Percentiles rank a stretch among this genome's conserved stretches.
phyloP scores from a whole-genome alignment of 202 grass and related monocot genomes.

The Brachypodium distachyon region DNA sequence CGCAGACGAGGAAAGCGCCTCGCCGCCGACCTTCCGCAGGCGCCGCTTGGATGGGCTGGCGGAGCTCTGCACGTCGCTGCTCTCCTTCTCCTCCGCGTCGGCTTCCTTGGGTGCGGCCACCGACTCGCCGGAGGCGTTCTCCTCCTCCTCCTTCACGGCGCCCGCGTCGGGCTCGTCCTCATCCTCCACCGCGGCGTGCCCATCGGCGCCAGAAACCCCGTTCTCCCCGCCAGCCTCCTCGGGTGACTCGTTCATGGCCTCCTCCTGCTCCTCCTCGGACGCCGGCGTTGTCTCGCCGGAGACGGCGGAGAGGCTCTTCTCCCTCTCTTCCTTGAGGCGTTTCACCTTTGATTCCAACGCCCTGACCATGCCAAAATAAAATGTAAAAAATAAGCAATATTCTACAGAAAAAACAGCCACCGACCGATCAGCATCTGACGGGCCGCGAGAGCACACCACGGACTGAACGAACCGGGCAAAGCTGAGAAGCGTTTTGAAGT shows the following conservation, averaged over 20 bases:
- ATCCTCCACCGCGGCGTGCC: background rate
- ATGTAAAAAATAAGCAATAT: conserved; percentile 18
- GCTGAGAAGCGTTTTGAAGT: background rate
- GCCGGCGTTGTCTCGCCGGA: conserved; percentile 22
- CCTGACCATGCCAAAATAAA: conserved; percentile 33
- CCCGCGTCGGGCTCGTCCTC: background rate
- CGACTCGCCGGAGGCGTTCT: conserved; percentile 65
- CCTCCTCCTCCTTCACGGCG: conserved; percentile 15
- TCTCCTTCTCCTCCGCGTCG: conserved; percentile 46
- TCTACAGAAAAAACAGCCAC: background rate
- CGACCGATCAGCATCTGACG: conserved; percentile 51
- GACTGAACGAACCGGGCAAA: background rate
- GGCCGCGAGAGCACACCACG: background rate
- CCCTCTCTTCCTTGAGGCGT: conserved; percentile 55
- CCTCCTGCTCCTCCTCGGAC: conserved; percentile 14
- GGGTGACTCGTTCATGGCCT: conserved; percentile 15
- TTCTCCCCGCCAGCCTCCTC: conserved; percentile 24
- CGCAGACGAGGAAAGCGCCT: conserved; percentile 15
- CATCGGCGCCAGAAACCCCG: conserved; percentile 27
- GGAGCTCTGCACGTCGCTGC: conserved; percentile 88
- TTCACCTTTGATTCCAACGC: conserved; percentile 78
- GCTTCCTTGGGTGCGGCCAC: conserved; percentile 51
- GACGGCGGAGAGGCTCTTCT: conserved; percentile 33
- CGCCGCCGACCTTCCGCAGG: background rate
- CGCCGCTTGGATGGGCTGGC: conserved; percentile 49